A percentile compares a stretch with the other conserved stretches of the same genome.
Conservation (phyloP, 441 rosid species). For the Erodium moschatum region DNA sequence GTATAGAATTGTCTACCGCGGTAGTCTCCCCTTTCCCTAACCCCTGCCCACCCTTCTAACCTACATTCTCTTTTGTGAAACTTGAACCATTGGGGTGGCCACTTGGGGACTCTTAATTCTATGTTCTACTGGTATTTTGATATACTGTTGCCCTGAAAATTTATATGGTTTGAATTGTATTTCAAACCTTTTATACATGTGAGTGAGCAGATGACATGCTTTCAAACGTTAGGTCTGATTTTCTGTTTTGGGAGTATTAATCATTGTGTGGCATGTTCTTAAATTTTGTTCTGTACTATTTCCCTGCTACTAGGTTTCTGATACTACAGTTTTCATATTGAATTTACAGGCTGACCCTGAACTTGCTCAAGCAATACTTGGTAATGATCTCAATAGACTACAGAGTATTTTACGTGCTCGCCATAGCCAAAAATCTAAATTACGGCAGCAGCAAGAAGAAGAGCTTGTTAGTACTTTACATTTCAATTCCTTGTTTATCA, state of each 20-base stretch:
- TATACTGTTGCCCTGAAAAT: neutral
- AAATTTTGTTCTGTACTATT: neutral
- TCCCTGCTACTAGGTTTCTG: slow-evolving; percentile 10
- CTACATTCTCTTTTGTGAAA: neutral
- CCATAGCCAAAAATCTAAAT: slow-evolving; percentile 52
- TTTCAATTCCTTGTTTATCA: neutral
- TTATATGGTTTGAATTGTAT: neutral
- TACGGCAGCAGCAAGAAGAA: slow-evolving; percentile 60
- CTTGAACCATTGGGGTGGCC: neutral
- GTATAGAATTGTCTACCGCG: neutral
- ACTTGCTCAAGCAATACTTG: slow-evolving; percentile 75
- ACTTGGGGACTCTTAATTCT: neutral
- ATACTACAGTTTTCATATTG: slow-evolving; percentile 13
- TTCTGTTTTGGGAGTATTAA: neutral
- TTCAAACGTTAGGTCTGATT: neutral
- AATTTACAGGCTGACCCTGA: slow-evolving; percentile 65
- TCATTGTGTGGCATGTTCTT: neutral
- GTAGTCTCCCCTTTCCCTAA: neutral
- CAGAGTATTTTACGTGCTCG: slow-evolving; percentile 63
- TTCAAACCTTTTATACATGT: neutral
- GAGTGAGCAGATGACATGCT: neutral
- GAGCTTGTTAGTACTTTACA: slow-evolving; percentile 51
- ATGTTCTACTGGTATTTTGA: neutral
- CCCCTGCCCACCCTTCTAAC: neutral
- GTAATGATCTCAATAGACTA: slow-evolving; percentile 69